Conservation (phyloP, 129 eudicot genomes). For the Chrysanthemum seticuspe region DNA sequence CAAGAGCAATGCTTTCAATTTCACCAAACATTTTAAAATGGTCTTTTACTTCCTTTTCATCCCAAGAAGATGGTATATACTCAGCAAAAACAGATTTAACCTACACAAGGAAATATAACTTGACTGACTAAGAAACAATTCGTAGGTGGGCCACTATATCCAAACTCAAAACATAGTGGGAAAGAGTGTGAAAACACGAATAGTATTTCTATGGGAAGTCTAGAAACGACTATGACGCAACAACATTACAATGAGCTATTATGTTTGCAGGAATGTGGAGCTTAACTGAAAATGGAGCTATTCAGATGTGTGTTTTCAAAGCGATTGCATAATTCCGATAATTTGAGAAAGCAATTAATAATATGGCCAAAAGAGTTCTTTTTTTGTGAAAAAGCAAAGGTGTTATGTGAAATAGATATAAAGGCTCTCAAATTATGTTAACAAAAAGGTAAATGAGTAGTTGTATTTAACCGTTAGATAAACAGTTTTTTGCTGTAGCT, state of each 20-base stretch:
- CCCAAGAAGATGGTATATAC: slow-evolving; percentile 65
- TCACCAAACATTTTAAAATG: slow-evolving; percentile 65
- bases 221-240: neutral
- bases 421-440: neutral
- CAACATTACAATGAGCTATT: neutral
- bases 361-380: neutral
- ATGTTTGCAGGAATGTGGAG: neutral
- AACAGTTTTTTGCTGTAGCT: neutral
- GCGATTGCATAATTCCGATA: neutral
- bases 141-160: slow-evolving; percentile 1
- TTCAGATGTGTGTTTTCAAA: slow-evolving; percentile 13
- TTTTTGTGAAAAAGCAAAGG: neutral
- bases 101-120: slow-evolving; percentile 33
- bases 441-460: slow-evolving; percentile 3
- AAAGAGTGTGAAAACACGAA: neutral
- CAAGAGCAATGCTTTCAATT: slow-evolving; percentile 69
- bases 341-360: neutral
- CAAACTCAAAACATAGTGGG: neutral
- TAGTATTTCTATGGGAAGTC: neutral
- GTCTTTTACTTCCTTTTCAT: slow-evolving; percentile 55
- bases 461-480: neutral
- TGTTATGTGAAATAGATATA: neutral
- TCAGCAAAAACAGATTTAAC: slow-evolving; percentile 69
- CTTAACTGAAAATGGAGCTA: neutral
- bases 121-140: slow-evolving; percentile 1